A percentile compares a stretch with the other conserved stretches of the same genome.
These are phyloP conservation scores for Pseudozyma tsukubaensis DNA, from an alignment of 1,284 basidiomycete genomes.

Conservation along the genomic window DNA sequence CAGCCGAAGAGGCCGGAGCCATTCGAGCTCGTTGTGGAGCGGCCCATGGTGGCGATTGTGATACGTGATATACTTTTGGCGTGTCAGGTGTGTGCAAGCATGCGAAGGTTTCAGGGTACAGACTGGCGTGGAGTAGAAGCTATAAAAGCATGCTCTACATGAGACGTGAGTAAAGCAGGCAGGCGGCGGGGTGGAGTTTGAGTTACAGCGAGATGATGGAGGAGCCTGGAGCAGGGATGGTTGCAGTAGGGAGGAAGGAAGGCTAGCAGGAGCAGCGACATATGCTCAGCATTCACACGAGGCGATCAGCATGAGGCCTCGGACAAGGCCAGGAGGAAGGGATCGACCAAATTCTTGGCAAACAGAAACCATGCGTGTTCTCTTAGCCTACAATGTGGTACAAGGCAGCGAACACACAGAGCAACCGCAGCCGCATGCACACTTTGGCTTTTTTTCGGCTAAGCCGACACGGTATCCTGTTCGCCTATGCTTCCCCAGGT, in stretches of 20 bases:
- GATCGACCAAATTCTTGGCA: not conserved
- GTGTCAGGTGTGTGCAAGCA: too few relatives aligned
- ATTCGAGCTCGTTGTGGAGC: conserved; percentile 7
- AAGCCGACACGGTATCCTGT: too few relatives aligned
- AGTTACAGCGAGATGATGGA: too few relatives aligned
- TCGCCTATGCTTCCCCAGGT: too few relatives aligned
- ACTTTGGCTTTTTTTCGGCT: too few relatives aligned
- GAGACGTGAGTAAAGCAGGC: too few relatives aligned
- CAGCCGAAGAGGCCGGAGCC: conserved; percentile 30
- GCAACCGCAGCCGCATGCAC: not conserved
- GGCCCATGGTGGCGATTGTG: conserved; percentile 13
- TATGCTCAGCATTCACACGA: not conserved
- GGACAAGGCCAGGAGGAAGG: not conserved
- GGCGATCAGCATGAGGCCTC: not conserved
- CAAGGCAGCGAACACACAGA: not conserved
- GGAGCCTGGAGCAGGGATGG: too few relatives aligned
- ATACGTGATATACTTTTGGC: too few relatives aligned
- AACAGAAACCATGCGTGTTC: not conserved
- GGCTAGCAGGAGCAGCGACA: not conserved
- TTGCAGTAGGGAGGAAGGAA: not conserved
- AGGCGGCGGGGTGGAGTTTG: too few relatives aligned
- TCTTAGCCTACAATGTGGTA: not conserved
- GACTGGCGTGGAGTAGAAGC: not conserved
- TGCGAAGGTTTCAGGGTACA: not conserved
- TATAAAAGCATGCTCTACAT: too few relatives aligned